Percentiles rank a stretch among this genome's conserved stretches.
Evolutionary conservation across 164 flowering plant species (phyloP).

Genomic region (Protea cynaroides): DNA sequence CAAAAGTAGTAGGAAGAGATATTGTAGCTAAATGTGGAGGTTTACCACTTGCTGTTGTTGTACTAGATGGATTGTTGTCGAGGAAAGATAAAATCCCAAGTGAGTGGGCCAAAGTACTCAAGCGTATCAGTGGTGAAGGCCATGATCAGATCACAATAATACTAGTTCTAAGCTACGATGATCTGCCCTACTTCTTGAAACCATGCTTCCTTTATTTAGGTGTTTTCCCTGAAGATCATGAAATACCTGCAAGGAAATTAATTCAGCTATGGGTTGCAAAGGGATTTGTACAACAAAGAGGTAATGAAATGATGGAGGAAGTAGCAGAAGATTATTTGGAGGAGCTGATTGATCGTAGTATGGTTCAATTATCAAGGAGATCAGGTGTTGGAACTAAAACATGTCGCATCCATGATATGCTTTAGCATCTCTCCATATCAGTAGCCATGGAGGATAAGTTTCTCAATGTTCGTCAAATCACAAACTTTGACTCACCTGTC

Average conservation of each 20-base stretch:
- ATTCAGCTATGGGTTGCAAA: no score
- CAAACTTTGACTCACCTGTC: neutral
- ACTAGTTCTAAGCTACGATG: slow-evolving; percentile 7
- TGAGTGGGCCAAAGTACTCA: slow-evolving; percentile 4
- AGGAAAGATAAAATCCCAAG: neutral
- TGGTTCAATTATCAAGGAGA: neutral
- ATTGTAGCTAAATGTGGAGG: no score
- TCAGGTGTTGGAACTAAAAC: neutral
- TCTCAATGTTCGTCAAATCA: neutral
- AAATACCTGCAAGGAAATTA: no score
- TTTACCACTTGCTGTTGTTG: no score
- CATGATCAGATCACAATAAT: neutral
- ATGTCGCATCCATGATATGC: neutral
- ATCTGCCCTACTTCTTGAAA: slow-evolving; percentile 11
- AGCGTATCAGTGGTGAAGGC: neutral
- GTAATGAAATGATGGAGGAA: no score
- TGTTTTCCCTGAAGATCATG: no score
- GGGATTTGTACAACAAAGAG: no score
- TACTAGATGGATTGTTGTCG: neutral
- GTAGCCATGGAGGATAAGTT: neutral
- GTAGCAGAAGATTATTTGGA: no score
- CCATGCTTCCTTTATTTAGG: neutral
- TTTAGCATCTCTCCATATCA: no score
- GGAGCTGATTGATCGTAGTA: no score
- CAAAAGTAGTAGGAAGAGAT: no score